phyloP scores from a whole-genome alignment of 2,329 filamentous ascomycete genomes.

The Cryphonectria radicalis region DNA sequence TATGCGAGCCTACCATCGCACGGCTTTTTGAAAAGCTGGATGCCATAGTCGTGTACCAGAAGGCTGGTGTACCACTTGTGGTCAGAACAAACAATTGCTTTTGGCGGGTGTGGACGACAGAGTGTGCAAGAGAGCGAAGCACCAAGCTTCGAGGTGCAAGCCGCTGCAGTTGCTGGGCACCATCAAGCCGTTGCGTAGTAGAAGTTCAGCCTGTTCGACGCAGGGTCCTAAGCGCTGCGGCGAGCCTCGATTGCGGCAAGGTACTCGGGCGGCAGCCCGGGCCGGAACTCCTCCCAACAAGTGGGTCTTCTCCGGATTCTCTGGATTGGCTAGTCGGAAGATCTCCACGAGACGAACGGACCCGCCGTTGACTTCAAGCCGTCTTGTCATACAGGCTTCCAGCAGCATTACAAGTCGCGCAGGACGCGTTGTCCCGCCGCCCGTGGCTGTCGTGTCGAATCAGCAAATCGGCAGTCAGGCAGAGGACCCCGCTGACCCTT shows the following conservation, averaged over 20 bases:
- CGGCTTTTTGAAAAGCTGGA: neutral
- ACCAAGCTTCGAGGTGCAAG: neutral
- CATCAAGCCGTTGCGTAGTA: neutral
- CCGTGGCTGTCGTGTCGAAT: neutral
- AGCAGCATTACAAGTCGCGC: neutral
- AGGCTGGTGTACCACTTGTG: neutral
- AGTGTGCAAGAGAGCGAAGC: neutral
- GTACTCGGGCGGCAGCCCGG: slow-evolving; percentile 19
- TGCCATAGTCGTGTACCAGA: neutral
- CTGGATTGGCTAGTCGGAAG: slow-evolving; percentile 16
- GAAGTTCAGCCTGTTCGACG: neutral
- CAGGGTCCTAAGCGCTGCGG: neutral
- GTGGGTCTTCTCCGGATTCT: slow-evolving; percentile 9
- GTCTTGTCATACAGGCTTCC: neutral
- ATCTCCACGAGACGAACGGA: slow-evolving; percentile 4
- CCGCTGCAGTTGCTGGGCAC: neutral
- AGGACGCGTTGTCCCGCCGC: neutral
- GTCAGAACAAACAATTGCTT: neutral
- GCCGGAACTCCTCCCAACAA: slow-evolving; percentile 18
- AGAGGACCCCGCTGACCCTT: neutral
- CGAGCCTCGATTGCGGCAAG: neutral
- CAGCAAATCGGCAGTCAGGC: slow-evolving; percentile 3
- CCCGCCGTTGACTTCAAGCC: slow-evolving; percentile 11
- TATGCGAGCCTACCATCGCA: neutral
- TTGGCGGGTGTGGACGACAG: neutral